A percentile compares a stretch with the other conserved stretches of the same genome.
These are phyloP conservation scores for Arabis alpina DNA, from an alignment of 345 rosid species.

Conservation along the genomic window DNA sequence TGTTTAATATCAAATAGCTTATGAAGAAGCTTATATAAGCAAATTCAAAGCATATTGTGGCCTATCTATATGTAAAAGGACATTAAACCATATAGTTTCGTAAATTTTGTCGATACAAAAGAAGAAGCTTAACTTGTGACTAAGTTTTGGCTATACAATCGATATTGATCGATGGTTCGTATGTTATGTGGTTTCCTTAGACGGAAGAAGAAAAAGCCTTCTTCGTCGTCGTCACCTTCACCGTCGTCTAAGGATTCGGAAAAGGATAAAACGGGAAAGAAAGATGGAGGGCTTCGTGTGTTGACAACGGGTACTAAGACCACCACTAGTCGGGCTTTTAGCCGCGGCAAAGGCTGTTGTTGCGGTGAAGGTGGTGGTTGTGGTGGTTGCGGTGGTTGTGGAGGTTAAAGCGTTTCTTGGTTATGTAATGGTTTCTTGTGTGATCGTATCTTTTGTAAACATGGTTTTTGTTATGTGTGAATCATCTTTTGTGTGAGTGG, in stretches of 20 bases:
- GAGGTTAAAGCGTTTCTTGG: constrained; percentile 3
- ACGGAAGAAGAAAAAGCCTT: constrained; percentile 16
- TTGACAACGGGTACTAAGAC: constrained; percentile 23
- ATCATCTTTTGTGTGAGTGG: neutral
- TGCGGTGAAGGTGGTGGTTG: constrained; percentile 24
- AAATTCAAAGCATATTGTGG: neutral
- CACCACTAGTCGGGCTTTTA: constrained; percentile 31
- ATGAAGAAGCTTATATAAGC: neutral
- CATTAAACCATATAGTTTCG: neutral
- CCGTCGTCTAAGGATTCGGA: neutral
- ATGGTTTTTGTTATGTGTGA: neutral
- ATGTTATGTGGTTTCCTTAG: constrained; percentile 20
- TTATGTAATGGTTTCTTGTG: constrained; percentile 21
- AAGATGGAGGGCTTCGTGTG: constrained; percentile 37
- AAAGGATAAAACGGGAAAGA: constrained; percentile 25
- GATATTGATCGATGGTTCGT: constrained; percentile 6
- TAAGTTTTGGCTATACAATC: neutral
- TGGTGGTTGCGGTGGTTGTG: constrained; percentile 30
- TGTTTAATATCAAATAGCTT: neutral
- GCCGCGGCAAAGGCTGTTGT: constrained; percentile 27
- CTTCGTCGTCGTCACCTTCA: neutral
- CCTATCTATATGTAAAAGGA: neutral
- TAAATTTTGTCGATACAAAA: too few relatives aligned
- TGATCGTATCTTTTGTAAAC: neutral
- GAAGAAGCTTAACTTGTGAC: neutral